Percentiles rank a stretch among this genome's conserved stretches.
Conservation (phyloP, 768 basidiomycete species). For the Naganishia antarctica region DNA sequence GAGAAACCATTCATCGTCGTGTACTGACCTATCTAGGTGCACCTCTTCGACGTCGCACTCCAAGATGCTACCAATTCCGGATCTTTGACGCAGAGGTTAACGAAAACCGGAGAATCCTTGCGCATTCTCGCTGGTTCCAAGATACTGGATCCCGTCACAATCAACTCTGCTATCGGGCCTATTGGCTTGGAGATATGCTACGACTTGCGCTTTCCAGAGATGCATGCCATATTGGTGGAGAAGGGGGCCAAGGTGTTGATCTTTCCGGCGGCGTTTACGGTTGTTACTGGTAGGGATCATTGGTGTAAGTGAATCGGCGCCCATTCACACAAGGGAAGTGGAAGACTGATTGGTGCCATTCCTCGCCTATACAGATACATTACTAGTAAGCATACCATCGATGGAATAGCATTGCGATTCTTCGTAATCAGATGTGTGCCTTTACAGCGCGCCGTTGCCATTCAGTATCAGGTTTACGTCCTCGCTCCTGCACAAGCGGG, state of each 20-base stretch:
- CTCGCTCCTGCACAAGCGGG: conserved; percentile 43
- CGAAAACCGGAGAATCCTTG: conserved; percentile 37
- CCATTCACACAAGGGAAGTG: neutral
- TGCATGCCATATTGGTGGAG: conserved; percentile 36
- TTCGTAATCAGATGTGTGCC: no score
- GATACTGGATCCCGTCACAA: conserved; percentile 32
- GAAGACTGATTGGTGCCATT: no score
- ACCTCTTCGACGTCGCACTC: conserved; percentile 44
- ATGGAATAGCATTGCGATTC: no score
- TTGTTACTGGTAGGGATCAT: conserved; percentile 45
- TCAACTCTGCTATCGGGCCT: conserved; percentile 34
- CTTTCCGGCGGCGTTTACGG: conserved; percentile 44
- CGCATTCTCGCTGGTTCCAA: conserved; percentile 36
- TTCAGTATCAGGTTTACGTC: conserved; percentile 43
- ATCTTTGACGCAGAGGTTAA: conserved; percentile 27
- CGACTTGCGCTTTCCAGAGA: conserved; percentile 46
- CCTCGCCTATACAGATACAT: conserved; percentile 28
- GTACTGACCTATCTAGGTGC: conserved; percentile 31
- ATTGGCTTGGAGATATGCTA: conserved; percentile 47
- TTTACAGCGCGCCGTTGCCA: conserved; percentile 37
- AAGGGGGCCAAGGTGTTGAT: conserved; percentile 39
- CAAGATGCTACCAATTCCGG: conserved; percentile 24
- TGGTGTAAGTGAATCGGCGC: conserved; percentile 35
- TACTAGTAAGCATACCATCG: conserved; percentile 31
- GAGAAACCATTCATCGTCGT: neutral